Evolutionary conservation across 169 alveolate genomes (phyloP).

Genomic region (Babesia ovis): DNA sequence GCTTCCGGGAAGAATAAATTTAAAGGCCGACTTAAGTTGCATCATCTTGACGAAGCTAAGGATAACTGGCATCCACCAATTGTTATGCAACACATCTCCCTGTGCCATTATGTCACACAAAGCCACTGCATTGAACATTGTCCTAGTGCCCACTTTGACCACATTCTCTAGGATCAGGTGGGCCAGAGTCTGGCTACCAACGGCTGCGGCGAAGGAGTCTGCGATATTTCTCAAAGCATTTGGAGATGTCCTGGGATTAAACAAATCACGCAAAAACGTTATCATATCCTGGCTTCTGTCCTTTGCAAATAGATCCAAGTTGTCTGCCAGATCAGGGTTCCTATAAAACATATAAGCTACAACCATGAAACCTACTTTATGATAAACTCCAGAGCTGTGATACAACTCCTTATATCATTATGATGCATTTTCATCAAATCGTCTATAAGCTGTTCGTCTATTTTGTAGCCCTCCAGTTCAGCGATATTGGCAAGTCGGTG

Average conservation of each 20-base stretch:
- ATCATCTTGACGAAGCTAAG: constrained; percentile 19
- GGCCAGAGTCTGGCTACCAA: constrained; percentile 12
- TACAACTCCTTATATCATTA: constrained; percentile 70
- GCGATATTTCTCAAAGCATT: constrained; percentile 23
- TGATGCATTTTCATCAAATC: constrained; percentile 68
- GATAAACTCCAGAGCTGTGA: constrained; percentile 48
- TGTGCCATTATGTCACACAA: constrained; percentile 24
- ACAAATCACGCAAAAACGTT: constrained; percentile 29
- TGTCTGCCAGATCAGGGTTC: constrained; percentile 7
- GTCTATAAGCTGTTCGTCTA: constrained; percentile 61
- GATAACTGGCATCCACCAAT: constrained; percentile 18
- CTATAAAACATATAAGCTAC: neutral
- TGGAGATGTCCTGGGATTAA: constrained; percentile 21
- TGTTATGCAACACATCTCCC: constrained; percentile 23
- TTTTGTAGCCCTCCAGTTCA: constrained; percentile 61
- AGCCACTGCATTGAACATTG: constrained; percentile 16
- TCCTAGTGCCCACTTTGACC: constrained; percentile 14
- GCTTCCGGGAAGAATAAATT: constrained; percentile 15
- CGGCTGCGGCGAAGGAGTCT: constrained; percentile 10
- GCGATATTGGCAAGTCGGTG: constrained; percentile 67
- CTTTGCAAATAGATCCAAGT: constrained; percentile 34
- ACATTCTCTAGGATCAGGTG: constrained; percentile 28
- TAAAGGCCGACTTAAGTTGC: constrained; percentile 42
- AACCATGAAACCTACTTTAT: constrained; percentile 20
- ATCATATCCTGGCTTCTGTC: constrained; percentile 54